Conservation (phyloP, 192 early-diverging fungal genomes). For the Coemansia sp. region DNA sequence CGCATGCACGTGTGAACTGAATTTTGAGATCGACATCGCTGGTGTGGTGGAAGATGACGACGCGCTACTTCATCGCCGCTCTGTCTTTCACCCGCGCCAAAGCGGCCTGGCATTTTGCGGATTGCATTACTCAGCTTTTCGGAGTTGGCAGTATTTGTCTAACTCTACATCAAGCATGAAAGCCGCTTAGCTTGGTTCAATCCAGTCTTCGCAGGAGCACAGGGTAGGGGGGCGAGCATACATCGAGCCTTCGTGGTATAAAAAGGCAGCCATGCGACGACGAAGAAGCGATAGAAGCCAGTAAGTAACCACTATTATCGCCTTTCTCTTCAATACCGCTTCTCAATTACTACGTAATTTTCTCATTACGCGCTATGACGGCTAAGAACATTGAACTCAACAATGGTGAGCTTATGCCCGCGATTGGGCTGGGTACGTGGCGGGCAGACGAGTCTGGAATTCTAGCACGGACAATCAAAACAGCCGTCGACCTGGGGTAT, state of each 20-base stretch:
- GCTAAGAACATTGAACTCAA: conserved; percentile 58
- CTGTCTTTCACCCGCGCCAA: neutral
- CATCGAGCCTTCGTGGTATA: neutral
- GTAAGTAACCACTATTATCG: neutral
- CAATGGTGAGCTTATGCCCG: conserved; percentile 66
- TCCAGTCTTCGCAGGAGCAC: neutral
- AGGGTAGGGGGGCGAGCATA: neutral
- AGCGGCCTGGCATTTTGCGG: neutral
- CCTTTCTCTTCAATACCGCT: neutral
- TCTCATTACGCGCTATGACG: conserved; percentile 12
- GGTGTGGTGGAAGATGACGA: neutral
- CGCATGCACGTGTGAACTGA: neutral
- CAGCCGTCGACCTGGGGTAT: conserved; percentile 68
- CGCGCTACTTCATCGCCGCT: neutral
- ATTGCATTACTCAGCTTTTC: neutral
- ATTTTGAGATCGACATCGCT: neutral
- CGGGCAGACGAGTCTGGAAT: conserved; percentile 58
- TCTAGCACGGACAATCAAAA: conserved; percentile 61
- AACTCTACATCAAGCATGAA: neutral
- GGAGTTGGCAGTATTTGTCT: neutral
- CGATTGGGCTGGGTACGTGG: conserved; percentile 69
- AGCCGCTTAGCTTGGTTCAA: neutral
- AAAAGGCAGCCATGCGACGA: neutral
- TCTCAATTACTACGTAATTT: neutral
- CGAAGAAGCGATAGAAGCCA: neutral